A percentile compares a stretch with the other conserved stretches of the same genome.
These are phyloP conservation scores for Xylaria arbuscula DNA, from an alignment of 2,329 filamentous ascomycete genomes.

Conservation along the genomic window DNA sequence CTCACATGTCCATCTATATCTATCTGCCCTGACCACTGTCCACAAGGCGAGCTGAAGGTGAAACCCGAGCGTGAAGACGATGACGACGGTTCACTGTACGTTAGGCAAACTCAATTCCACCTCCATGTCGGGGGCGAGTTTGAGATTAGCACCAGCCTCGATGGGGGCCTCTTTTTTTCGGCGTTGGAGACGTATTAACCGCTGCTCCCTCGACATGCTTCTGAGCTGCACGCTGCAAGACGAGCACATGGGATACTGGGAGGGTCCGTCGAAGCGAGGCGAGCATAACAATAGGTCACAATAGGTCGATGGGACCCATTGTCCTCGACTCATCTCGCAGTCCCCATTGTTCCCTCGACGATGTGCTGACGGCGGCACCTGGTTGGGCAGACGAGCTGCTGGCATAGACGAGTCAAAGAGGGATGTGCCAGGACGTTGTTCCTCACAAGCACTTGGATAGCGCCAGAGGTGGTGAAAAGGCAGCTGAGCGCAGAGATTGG, in stretches of 20 bases:
- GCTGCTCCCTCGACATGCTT: constrained; percentile 29
- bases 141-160: constrained; percentile 43
- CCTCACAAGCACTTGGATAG: constrained; percentile 49
- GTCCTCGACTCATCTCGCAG: constrained; percentile 35
- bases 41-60: constrained; percentile 1
- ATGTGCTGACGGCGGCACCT: constrained; percentile 41
- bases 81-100: constrained; percentile 19
- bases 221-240: constrained; percentile 33
- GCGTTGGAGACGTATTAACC: constrained; percentile 40
- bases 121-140: constrained; percentile 43
- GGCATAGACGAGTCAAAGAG: constrained; percentile 43
- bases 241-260: constrained; percentile 31
- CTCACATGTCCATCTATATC: not conserved
- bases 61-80: constrained; percentile 14
- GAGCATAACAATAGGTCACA: constrained; percentile 29
- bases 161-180: constrained; percentile 35
- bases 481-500: constrained; percentile 50
- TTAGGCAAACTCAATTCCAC: constrained; percentile 1
- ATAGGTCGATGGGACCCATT: constrained; percentile 24
- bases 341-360: constrained; percentile 41
- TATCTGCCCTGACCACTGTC: not conserved
- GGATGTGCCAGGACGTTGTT: constrained; percentile 47
- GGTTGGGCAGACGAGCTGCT: constrained; percentile 48
- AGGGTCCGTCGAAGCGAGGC: constrained; percentile 36
- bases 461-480: constrained; percentile 52